Evolutionary conservation across 306 rosid species (phyloP), one percentile per base, ranked within the genome.

Genomic region (Trichosanthes cucumerina): DNA sequence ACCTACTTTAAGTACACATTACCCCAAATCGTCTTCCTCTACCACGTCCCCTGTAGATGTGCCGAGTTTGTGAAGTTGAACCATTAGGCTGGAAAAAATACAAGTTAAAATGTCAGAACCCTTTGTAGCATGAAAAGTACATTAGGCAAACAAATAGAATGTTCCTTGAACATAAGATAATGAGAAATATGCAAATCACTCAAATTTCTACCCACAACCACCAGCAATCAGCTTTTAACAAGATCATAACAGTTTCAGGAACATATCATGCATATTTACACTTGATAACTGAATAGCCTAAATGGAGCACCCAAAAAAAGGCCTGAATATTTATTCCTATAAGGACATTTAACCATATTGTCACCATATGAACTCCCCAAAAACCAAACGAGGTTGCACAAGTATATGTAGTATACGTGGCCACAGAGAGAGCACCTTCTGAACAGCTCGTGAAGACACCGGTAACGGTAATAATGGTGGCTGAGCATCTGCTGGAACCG

Each of bases 391-490:
- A 24, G n/a, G 23, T 53, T 43, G 41, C 71, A 57, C 14, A 39
- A 78, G 73, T 41, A 47, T 62, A 31, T 23, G 15, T 39, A 75
- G 38, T 24, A 39, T 78, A 49, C n/a, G 47, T 36, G 73, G 19
- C 47, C 54, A 49, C 6, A 15, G 72, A 75, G 24, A 47, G 56
- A 64, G 65, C 74, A 89, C 98, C 94, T 84, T 88, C 66, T 85
- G 86, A 78, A 56, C 79, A 54, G 83, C 81, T 54, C 78, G 85
- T 38, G 91, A 83, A 79, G 91, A 77, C 50, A 80, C 80, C 19
- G 97, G 97, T 78, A 92, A 80, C n/a, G 97, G 97, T 83, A 94
- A 85, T 82, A 92, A 89, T 60, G 97, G 96, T 14, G 94, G 93
- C 81, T 89, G 93, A 57, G 85, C 65, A 83, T 87, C 96, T 19